Percentiles rank a stretch among this genome's conserved stretches.
Conservation (phyloP, 2,329 filamentous ascomycete species). For the Acrocalymma vagum region DNA sequence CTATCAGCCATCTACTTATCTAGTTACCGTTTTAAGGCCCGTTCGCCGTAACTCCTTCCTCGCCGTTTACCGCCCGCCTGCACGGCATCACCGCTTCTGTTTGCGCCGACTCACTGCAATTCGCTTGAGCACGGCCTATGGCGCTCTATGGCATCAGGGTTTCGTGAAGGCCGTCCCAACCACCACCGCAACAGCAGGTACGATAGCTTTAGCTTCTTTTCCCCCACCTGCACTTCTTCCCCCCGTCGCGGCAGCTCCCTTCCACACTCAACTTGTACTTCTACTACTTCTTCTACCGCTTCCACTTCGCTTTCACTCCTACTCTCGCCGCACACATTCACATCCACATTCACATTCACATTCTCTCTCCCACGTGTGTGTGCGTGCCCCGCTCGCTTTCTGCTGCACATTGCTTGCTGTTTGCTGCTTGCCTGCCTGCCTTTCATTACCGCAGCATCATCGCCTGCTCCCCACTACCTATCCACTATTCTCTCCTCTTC, state of each 20-base stretch:
- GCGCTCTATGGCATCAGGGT: conserved; percentile 43
- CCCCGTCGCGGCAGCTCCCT: conserved; percentile 17
- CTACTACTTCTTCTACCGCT: too few species aligned
- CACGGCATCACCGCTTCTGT: conserved; percentile 18
- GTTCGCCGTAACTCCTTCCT: too few species aligned
- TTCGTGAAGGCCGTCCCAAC: conserved; percentile 33
- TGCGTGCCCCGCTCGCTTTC: too few species aligned
- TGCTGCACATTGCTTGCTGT: too few species aligned
- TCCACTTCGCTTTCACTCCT: conserved; percentile 4
- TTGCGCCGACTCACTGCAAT: conserved; percentile 35
- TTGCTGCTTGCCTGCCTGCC: too few species aligned
- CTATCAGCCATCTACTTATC: too few species aligned
- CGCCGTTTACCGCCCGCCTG: conserved; percentile 5
- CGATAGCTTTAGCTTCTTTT: conserved; percentile 27
- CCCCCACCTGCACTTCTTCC: conserved; percentile 25
- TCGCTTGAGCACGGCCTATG: conserved; percentile 50
- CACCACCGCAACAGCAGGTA: conserved; percentile 31
- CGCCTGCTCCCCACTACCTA: conserved; percentile 6
- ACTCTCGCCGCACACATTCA: too few species aligned
- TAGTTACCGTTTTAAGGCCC: too few species aligned
- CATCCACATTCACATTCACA: too few species aligned
- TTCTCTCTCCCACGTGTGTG: conserved; percentile 18
- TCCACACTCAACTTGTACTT: too few species aligned
- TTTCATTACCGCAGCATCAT: conserved; percentile 4
- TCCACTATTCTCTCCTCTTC: conserved; percentile 6